phyloP scores from a whole-genome alignment of 1,284 basidiomycete species.

The Ustilago vetiveriae region DNA sequence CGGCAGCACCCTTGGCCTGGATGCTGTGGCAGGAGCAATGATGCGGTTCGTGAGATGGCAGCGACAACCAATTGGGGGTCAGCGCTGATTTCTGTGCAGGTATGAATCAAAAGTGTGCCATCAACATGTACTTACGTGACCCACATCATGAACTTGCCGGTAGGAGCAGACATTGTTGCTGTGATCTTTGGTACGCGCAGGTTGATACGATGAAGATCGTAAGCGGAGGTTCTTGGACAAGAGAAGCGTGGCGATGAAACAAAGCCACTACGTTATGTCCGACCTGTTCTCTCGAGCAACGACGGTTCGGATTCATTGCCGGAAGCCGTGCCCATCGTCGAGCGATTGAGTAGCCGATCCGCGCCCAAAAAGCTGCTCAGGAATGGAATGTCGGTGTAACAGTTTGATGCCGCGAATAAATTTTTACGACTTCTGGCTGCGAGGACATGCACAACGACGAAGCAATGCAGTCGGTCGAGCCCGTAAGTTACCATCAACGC shows the following conservation, averaged over 20 bases:
- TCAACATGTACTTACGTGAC: constrained; percentile 43
- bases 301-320: constrained; percentile 4
- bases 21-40: constrained; percentile 15
- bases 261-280: background rate
- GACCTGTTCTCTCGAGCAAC: too few relatives aligned
- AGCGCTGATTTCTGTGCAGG: too few relatives aligned
- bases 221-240: background rate
- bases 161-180: constrained; percentile 33
- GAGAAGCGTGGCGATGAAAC: too few relatives aligned
- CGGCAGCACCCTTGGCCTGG: constrained; percentile 37
- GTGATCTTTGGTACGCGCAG: background rate
- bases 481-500: too few relatives aligned
- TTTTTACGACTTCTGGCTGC: too few relatives aligned
- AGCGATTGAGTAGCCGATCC: background rate
- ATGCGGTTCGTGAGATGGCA: too few relatives aligned
- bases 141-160: constrained; percentile 40
- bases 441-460: constrained; percentile 13
- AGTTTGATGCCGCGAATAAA: too few relatives aligned
- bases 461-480: background rate
- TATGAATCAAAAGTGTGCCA: too few relatives aligned
- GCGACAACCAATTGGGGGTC: too few relatives aligned
- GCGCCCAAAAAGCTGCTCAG: background rate
- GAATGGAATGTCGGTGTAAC: too few relatives aligned
- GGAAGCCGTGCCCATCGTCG: background rate
- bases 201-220: background rate